Conservation (phyloP, 1,284 basidiomycete genomes). For the Ceratobasidium sp. region DNA sequence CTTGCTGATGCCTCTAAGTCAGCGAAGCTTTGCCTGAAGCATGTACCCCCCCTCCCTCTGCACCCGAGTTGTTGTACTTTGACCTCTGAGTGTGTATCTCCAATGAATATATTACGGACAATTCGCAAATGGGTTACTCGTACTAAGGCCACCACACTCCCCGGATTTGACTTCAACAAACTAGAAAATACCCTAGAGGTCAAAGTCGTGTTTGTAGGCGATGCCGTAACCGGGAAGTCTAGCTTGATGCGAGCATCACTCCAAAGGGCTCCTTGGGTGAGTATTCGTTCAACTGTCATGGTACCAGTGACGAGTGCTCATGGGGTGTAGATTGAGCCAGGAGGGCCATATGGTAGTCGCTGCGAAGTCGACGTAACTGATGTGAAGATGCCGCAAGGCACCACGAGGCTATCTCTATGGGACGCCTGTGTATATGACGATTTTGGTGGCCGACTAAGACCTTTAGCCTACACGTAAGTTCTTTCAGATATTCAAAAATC, state of each 20-base stretch:
- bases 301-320: background rate
- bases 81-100: too few species aligned
- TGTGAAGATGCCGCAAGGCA: background rate
- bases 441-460: background rate
- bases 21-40: too few species aligned
- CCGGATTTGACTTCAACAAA: slow-evolving; percentile 3
- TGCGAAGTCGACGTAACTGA: background rate
- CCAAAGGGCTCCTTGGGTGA: slow-evolving; percentile 8
- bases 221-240: slow-evolving; percentile 9
- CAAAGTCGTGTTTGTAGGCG: slow-evolving; percentile 19
- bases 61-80: too few species aligned
- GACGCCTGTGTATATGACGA: background rate
- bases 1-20: too few species aligned
- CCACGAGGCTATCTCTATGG: background rate
- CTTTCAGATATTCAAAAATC: too few species aligned
- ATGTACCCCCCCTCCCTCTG: too few species aligned
- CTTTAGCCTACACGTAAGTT: slow-evolving; percentile 17
- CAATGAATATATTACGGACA: background rate
- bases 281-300: background rate
- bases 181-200: background rate
- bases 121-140: background rate
- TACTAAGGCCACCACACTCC: background rate
- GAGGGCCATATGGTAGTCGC: background rate
- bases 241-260: background rate
- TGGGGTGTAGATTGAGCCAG: too few species aligned